These are phyloP conservation scores for Penicillium hordei DNA, from an alignment of 2,329 filamentous ascomycete genomes.

Conservation along the genomic window DNA sequence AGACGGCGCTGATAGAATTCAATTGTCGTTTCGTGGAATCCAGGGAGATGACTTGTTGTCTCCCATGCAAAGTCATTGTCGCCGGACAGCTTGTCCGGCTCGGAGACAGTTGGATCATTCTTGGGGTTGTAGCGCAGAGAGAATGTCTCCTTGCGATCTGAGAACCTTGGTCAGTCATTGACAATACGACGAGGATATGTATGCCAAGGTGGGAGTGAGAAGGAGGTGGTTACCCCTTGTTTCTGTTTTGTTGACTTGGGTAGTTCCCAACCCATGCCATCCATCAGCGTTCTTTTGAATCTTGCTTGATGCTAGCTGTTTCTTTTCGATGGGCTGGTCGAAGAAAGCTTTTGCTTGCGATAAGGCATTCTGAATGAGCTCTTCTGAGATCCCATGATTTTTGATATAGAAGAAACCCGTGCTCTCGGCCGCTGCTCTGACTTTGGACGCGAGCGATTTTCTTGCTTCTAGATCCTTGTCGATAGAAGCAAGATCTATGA, in stretches of 20 bases:
- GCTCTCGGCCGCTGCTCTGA: constrained; percentile 50
- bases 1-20: constrained; percentile 36
- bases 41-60: constrained; percentile 48
- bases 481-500: constrained; percentile 53
- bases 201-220: not conserved
- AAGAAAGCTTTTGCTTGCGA: constrained; percentile 45
- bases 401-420: constrained; percentile 59
- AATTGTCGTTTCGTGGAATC: constrained; percentile 22
- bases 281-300: constrained; percentile 51
- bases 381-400: constrained; percentile 49
- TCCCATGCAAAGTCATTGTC: constrained; percentile 57
- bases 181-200: not conserved
- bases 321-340: constrained; percentile 46
- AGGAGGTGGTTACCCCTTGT: constrained; percentile 40
- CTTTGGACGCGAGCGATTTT: constrained; percentile 41
- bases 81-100: constrained; percentile 46
- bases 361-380: constrained; percentile 21
- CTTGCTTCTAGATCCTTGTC: constrained; percentile 39
- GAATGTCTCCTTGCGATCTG: constrained; percentile 55
- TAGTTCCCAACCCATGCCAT: constrained; percentile 38
- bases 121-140: constrained; percentile 55
- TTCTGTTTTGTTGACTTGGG: constrained; percentile 34
- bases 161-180: not conserved
- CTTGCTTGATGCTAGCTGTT: constrained; percentile 38
- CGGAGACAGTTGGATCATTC: constrained; percentile 50